Evolutionary conservation across 2,329 filamentous ascomycete genomes (phyloP), one percentile per base, ranked within the genome.

Genomic region (Clonostachys rosea): DNA sequence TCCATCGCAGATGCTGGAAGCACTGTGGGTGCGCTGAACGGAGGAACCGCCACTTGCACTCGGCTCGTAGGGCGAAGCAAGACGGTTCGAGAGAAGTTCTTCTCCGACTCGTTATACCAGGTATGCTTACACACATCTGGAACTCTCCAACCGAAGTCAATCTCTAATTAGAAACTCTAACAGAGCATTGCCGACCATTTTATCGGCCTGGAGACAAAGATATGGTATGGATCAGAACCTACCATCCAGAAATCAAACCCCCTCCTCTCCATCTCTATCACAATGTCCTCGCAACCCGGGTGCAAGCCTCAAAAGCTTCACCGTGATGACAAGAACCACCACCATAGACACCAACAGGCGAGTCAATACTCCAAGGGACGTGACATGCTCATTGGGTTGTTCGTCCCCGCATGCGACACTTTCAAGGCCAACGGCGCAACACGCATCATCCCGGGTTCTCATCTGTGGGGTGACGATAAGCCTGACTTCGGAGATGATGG

Each of bases 291-390:
- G 1, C 61, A 58, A 6, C 62, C 65, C 0, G 60, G 62, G 4
- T 61, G 59, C 4, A 48, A 54, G 5, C 55, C 64, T 2, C 64
- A 67, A 47, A 53, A 56, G 9, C 55, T 68, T 7, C 65, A 68
- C 45, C 62, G 66, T 6, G 64, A 67, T 47, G 66, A 69, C 50
- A 68, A 67, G 49, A 67, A 65, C 46, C 65, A 67, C 44, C 66
- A 68, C 45, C 60, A 60, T 7, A 55, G 60, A 5, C 65, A 69
- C 49, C 17, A 43, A 5, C 42, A 52, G 13, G 48, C 57, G 0
- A 42, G 50, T 2, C 43, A 45, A 2, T 65, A 67, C 44, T 36
- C 45, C 11, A 52, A 52, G 5, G 57, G 60, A 16, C 62, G 64
- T 6, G 65, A 68, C 43, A 58, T 67, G 53, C 56, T 65, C 2